Evolutionary conservation across 148 eudicot genomes (phyloP), one percentile per base, ranked within the genome.

Genomic region (Beta vulgaris): DNA sequence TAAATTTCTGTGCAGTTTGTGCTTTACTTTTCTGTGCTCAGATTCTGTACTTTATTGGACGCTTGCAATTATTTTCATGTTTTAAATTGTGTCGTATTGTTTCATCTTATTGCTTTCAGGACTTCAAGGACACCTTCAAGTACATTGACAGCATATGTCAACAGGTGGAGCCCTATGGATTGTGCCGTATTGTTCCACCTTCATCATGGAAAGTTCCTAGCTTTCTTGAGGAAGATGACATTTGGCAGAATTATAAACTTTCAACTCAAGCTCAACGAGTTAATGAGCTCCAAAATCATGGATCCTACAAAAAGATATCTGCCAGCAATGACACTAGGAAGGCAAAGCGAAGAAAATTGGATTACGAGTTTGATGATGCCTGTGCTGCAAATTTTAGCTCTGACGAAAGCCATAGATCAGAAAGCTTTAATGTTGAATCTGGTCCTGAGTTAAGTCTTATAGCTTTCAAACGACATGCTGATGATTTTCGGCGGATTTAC

Each of bases 171-270:
- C 77, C 84, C 23, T 88, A 80, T 73, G 98, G 98, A 69, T 78
- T 93, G 36, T 93, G 97, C 57, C 89, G 94, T 53, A 88, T 93
- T 77, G 83, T 89, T 65, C 98, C 97, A 77, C 97, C 98, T 73
- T 79, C 86, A 82, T 87, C 93, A 16, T 93, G 96, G 93, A 72
- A 82, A 81, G 80, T 88, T 15, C 93, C 93, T 16, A 77, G 78
- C 80, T 83, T 84, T 71, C 58, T 90, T n/a, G 82, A 79, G 79
- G 88, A 85, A 53, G 80, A 79, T 43, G 65, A 75, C 35, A 71
- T 67, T n/a, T 85, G 88, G 88, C 81, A 82, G 68, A 76, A 59
- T 75, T 76, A 48, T 13, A 81, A 76, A 65, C 87, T 93, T 72
- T 49, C 75, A 67, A 80, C 98, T 53, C 57, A 26, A 81, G 43